A percentile compares a stretch with the other conserved stretches of the same genome.
Conservation (phyloP, 2,329 filamentous ascomycete genomes). For the Diplodia corticola region DNA sequence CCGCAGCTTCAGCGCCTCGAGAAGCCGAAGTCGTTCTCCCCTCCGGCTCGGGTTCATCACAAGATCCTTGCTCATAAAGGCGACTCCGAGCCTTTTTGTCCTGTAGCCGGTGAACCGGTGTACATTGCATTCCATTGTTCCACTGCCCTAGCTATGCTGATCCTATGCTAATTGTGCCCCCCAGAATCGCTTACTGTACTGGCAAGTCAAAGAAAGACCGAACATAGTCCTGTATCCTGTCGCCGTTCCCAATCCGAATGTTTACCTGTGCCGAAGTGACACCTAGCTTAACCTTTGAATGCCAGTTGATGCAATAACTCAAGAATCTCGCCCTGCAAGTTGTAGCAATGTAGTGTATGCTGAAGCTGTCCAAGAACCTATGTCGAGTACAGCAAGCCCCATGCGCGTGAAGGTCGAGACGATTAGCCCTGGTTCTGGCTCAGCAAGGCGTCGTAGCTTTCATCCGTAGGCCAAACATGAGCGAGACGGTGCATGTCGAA, state of each 20-base stretch:
- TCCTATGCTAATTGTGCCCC: not conserved
- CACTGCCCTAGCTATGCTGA: not conserved
- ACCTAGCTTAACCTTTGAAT: not conserved
- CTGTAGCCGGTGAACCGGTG: not conserved
- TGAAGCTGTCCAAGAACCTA: too few species aligned
- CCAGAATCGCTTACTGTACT: not conserved
- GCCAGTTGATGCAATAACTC: too few species aligned
- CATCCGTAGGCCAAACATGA: not conserved
- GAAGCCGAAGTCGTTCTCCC: not conserved
- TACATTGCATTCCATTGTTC: too few species aligned
- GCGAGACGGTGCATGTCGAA: not conserved
- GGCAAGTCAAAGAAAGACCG: not conserved
- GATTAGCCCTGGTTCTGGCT: too few species aligned
- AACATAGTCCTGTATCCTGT: too few species aligned
- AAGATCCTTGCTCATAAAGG: not conserved
- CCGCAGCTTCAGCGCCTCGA: not conserved
- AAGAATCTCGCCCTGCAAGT: too few species aligned
- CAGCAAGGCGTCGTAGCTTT: not conserved
- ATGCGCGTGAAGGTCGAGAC: not conserved
- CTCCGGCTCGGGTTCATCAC: not conserved
- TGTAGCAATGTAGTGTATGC: too few species aligned
- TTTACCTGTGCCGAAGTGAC: not conserved
- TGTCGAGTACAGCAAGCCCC: too few species aligned
- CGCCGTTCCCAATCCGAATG: not conserved
- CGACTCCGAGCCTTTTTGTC: not conserved